Percentiles rank a stretch among this genome's conserved stretches.
phyloP scores from a whole-genome alignment of 192 early-diverging fungal genomes.

The Podila horticola region DNA sequence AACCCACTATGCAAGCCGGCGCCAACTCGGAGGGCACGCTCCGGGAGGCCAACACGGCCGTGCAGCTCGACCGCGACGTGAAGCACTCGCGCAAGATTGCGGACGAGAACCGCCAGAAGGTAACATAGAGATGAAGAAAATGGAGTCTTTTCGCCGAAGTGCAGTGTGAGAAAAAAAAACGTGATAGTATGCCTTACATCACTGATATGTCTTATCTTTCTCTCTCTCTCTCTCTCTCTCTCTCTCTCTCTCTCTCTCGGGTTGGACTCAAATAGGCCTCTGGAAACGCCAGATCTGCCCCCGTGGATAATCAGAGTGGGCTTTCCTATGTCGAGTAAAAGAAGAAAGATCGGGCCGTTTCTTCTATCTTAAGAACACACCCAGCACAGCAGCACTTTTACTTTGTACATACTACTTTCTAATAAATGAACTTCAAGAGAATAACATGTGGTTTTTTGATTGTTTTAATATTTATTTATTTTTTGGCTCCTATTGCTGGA shows the following conservation, averaged over 20 bases:
- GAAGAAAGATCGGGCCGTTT: not conserved
- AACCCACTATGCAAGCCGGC: not conserved
- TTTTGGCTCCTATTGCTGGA: not conserved
- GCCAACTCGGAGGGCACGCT: not conserved
- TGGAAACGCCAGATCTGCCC: not conserved
- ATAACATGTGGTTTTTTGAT: not conserved
- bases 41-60: conserved; percentile 23
- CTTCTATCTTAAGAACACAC: not conserved
- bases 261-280: conserved; percentile 1
- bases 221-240: too few relatives aligned
- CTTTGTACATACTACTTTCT: not conserved
- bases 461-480: not conserved
- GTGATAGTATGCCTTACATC: not conserved
- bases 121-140: conserved; percentile 1
- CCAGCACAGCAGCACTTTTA: not conserved
- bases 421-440: not conserved
- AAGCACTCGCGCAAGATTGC: conserved; percentile 26
- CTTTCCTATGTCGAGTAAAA: conserved; percentile 26
- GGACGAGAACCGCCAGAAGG: conserved; percentile 35
- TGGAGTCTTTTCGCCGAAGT: not conserved
- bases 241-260: not conserved
- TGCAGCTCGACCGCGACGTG: conserved; percentile 40
- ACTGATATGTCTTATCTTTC: not conserved
- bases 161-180: not conserved
- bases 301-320: not conserved